phyloP scores from a whole-genome alignment of 2,329 filamentous ascomycete genomes.

The Diaporthe vexans region DNA sequence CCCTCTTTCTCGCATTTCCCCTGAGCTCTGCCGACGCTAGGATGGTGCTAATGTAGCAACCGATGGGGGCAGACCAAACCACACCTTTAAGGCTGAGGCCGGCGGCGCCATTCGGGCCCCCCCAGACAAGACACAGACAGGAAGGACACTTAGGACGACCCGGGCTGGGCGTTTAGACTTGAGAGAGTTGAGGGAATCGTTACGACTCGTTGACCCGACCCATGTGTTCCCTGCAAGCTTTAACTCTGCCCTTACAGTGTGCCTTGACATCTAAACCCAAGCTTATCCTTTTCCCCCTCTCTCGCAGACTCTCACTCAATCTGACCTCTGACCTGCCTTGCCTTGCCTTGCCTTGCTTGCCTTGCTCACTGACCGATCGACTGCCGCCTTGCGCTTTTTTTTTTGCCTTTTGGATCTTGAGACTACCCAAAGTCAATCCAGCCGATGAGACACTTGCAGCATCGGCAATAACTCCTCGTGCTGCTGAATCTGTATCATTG shows the following conservation, averaged over 20 bases:
- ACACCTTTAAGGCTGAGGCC: constrained; percentile 24
- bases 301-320: not conserved
- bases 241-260: not conserved
- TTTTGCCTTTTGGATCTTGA: constrained; percentile 12
- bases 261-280: not conserved
- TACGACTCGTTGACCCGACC: constrained; percentile 13
- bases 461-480: not conserved
- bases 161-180: constrained; percentile 16
- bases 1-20: constrained; percentile 26
- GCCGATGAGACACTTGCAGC: not conserved
- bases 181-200: constrained; percentile 1
- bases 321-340: not conserved
- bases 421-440: constrained; percentile 18
- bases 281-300: not conserved
- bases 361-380: not conserved
- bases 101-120: not conserved
- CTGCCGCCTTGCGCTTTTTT: not conserved
- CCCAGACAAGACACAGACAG: not conserved
- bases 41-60: constrained; percentile 1
- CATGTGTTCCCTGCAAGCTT: not conserved
- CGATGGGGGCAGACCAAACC: constrained; percentile 8
- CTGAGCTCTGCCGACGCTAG: constrained; percentile 31
- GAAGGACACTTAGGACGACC: not conserved
- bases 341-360: too few relatives aligned
- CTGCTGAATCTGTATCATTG: constrained; percentile 9